Evolutionary conservation across 306 rosid genomes (phyloP).

Genomic region (Biancaea sappan): DNA sequence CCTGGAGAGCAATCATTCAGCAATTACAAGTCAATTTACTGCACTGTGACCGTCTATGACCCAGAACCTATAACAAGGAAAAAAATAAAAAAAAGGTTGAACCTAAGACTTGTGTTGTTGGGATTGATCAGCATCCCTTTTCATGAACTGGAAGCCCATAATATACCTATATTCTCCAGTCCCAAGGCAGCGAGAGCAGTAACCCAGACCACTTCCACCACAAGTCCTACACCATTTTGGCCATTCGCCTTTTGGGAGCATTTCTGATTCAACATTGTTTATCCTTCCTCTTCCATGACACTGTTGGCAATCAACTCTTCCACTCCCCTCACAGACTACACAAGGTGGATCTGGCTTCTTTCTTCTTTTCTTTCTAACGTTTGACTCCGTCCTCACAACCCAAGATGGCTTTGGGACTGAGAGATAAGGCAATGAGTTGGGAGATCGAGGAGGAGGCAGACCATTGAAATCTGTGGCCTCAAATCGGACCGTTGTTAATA

Average conservation of each 20-base stretch:
- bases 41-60: slow-evolving; percentile 21
- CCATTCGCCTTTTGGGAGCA: slow-evolving; percentile 97
- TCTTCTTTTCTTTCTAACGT: slow-evolving; percentile 64
- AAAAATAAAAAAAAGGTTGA: background rate
- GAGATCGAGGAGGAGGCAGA: slow-evolving; percentile 50
- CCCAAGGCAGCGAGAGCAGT: slow-evolving; percentile 90
- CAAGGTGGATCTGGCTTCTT: slow-evolving; percentile 84
- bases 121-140: slow-evolving; percentile 42
- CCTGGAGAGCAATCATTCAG: slow-evolving; percentile 26
- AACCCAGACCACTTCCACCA: slow-evolving; percentile 82
- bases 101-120: slow-evolving; percentile 33
- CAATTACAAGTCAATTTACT: slow-evolving; percentile 23
- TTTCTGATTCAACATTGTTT: slow-evolving; percentile 56
- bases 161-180: slow-evolving; percentile 84
- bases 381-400: slow-evolving; percentile 83
- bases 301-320: slow-evolving; percentile 69
- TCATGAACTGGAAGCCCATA: slow-evolving; percentile 88
- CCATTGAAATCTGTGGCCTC: slow-evolving; percentile 60
- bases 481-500: slow-evolving; percentile 36
- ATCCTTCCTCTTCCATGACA: slow-evolving; percentile 87
- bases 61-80: slow-evolving; percentile 22
- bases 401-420: slow-evolving; percentile 71
- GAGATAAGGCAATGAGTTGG: slow-evolving; percentile 48
- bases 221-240: slow-evolving; percentile 91
- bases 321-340: slow-evolving; percentile 72